Evolutionary conservation across 1,284 basidiomycete genomes (phyloP).

Genomic region (Meripilus lineatus): DNA sequence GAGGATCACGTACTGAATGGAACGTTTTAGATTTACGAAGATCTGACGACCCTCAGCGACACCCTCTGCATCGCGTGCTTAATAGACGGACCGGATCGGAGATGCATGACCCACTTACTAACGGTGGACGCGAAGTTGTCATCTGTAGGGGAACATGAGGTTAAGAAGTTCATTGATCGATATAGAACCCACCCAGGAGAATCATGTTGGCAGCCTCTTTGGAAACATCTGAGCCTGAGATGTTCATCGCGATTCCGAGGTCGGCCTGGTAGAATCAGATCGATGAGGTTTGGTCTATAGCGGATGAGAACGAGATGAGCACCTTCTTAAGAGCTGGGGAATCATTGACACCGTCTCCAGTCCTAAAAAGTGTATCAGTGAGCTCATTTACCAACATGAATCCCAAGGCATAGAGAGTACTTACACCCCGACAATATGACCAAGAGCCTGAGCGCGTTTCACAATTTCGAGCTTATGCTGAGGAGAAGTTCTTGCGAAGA

Average conservation of each 20-base stretch:
- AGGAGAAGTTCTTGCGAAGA: constrained; percentile 67
- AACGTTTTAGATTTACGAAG: constrained; percentile 64
- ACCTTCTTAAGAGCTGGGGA: constrained; percentile 65
- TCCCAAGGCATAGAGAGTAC: constrained; percentile 19
- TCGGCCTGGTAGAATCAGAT: constrained; percentile 40
- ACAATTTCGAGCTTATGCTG: constrained; percentile 73
- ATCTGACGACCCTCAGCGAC: constrained; percentile 66
- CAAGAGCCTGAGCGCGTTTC: constrained; percentile 63
- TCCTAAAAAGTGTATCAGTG: constrained; percentile 19
- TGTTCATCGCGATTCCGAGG: constrained; percentile 72
- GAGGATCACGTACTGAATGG: constrained; percentile 46
- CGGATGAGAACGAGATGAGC: background rate
- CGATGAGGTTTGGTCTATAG: background rate
- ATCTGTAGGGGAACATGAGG: constrained; percentile 30
- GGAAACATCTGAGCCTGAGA: constrained; percentile 67
- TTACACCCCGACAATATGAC: constrained; percentile 68
- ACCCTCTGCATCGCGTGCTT: constrained; percentile 38
- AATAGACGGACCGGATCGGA: background rate
- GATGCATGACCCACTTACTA: constrained; percentile 41
- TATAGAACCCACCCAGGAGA: constrained; percentile 41
- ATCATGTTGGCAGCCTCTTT: constrained; percentile 76
- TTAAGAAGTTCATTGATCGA: constrained; percentile 3
- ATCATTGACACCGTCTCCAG: constrained; percentile 69
- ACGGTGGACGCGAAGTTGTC: constrained; percentile 70
- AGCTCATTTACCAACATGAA: background rate